phyloP scores from a whole-genome alignment of 1,284 basidiomycete genomes.

The Cutaneotrichosporon dermatis region DNA sequence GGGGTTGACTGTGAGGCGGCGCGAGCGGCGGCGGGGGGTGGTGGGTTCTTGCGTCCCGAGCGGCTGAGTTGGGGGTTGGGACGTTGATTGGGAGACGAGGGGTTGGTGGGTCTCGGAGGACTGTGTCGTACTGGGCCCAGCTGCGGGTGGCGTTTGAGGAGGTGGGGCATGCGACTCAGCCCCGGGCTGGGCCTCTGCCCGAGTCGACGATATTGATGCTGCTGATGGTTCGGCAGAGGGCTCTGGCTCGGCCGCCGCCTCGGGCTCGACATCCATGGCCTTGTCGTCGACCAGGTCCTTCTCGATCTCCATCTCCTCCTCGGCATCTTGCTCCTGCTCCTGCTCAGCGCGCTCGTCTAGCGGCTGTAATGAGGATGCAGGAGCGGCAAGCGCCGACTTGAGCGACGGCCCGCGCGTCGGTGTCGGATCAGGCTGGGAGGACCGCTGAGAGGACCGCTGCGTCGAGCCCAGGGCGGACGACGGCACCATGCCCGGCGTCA shows the following conservation, averaged over 20 bases:
- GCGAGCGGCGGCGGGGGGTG: not conserved
- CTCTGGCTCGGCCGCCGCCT: too few relatives aligned
- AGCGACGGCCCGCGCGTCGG: not conserved
- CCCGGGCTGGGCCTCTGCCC: too few relatives aligned
- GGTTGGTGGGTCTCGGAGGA: too few relatives aligned
- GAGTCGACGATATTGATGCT: too few relatives aligned
- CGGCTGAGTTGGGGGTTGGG: too few relatives aligned
- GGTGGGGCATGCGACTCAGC: too few relatives aligned
- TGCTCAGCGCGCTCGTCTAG: not conserved
- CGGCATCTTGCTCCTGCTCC: not conserved
- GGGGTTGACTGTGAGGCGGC: not conserved
- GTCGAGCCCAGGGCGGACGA: too few relatives aligned
- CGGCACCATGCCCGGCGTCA: not conserved
- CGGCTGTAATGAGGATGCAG: not conserved
- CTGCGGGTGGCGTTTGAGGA: too few relatives aligned
- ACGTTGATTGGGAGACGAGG: too few relatives aligned
- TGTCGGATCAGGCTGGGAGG: not conserved
- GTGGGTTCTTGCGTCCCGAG: not conserved
- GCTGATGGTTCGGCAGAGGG: too few relatives aligned
- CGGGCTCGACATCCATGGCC: not conserved
- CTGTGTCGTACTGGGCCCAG: too few relatives aligned
- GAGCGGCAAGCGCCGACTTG: not conserved
- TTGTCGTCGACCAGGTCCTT: not conserved
- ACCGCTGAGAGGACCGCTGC: not conserved
- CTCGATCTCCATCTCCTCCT: constrained; percentile 11